Evolutionary conservation across 768 basidiomycete species (phyloP), one percentile per base, ranked within the genome.

Genomic region (Tricholoma sp.): DNA sequence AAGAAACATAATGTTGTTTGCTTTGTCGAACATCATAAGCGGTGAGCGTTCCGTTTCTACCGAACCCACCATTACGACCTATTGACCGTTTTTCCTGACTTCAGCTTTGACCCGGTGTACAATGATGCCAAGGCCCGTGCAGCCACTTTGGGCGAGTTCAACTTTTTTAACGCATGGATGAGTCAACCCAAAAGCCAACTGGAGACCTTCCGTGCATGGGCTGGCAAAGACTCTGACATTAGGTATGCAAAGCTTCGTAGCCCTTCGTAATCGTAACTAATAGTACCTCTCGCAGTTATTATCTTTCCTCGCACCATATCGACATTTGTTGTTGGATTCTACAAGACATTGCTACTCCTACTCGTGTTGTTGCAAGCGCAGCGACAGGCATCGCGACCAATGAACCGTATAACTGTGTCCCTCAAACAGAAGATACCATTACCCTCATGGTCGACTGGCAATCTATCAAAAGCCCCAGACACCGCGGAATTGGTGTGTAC

Each of bases 91-190:
- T 34, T 35, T 39, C 32, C 55, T 52, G 32, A 47, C 16, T 34
- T 46, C 59, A 87, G 85, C 50, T 91, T 86, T 66, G 94, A 96
- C 72, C 94, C 94, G 5, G 92, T 88, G 11, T 96, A 97, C 76
- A 89, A 88, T 65, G 94, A 97, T 68, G 94, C 93, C 37, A 87
- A 84, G 65, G 86, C 84, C 4, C 85, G 88, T 53, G 88, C 88
- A 27, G 81, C 79, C 24, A 72, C 81, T 6, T 78, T 95, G 22
- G 92, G 94, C 32, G 91, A 95, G 71, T 93, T 94, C 76, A 96
- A 94, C 74, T 96, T 93, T 73, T 96, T 94, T 83, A 91, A 78
- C 63, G 91, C 93, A 35, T 96, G 94, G 92, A 97, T 97, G 94
- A 93, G 90, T 66, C 94, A 96, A 71, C 94, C 94, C 43, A 97